Conservation (phyloP, 108 stramenopile genomes). For the Nitzschia sp. region DNA sequence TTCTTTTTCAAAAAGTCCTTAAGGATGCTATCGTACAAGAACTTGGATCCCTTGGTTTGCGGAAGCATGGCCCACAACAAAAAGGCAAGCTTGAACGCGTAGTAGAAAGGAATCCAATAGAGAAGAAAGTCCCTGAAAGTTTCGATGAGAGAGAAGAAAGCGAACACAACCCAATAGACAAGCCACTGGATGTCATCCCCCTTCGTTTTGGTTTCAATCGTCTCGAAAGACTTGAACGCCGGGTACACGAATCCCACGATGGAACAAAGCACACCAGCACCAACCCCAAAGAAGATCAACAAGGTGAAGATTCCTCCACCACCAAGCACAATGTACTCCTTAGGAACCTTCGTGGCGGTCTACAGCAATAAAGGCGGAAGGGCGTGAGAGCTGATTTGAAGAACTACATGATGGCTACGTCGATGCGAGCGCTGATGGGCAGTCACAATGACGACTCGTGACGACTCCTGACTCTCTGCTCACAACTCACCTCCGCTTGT, state of each 20-base stretch:
- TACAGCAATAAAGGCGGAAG: constrained; percentile 15
- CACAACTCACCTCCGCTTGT: constrained; percentile 73
- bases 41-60: constrained; percentile 87
- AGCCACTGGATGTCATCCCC: constrained; percentile 94
- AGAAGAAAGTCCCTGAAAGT: constrained; percentile 81
- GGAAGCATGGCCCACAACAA: constrained; percentile 93
- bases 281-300: constrained; percentile 73
- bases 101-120: constrained; percentile 96
- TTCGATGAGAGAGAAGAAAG: constrained; percentile 91
- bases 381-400: too few relatives aligned
- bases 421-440: too few relatives aligned
- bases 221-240: constrained; percentile 81
- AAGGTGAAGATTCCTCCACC: constrained; percentile 44
- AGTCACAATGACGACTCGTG: too few relatives aligned
- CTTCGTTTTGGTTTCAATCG: constrained; percentile 80
- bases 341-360: constrained; percentile 75
- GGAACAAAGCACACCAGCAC: constrained; percentile 62
- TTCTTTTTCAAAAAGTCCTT: constrained; percentile 86
- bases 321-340: constrained; percentile 69
- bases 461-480: not conserved
- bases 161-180: constrained; percentile 94
- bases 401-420: too few relatives aligned
- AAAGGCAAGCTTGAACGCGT: constrained; percentile 93
- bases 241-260: constrained; percentile 93
- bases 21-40: constrained; percentile 85